phyloP scores from a whole-genome alignment of 2,329 filamentous ascomycete genomes.

The Plenodomus tracheiphilus region DNA sequence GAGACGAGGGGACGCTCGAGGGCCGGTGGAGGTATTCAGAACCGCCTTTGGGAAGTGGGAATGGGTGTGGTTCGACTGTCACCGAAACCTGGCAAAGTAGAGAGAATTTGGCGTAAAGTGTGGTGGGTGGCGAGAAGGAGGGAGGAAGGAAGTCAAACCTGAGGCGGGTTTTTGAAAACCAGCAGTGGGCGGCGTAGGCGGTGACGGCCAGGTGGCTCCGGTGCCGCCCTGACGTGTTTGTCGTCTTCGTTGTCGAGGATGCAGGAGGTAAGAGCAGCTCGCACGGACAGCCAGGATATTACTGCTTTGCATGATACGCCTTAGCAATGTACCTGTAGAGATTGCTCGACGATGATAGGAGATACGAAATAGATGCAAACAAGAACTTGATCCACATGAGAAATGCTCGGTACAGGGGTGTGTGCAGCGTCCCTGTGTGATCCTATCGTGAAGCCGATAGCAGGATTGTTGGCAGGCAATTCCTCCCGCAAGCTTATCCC shows the following conservation, averaged over 20 bases:
- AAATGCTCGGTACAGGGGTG: background rate
- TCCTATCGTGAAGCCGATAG: background rate
- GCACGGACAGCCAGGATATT: constrained; percentile 29
- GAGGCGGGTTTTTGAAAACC: constrained; percentile 11
- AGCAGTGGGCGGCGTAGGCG: constrained; percentile 2
- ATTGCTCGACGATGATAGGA: constrained; percentile 1
- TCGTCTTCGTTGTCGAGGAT: constrained; percentile 16
- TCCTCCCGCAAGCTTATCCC: too few relatives aligned
- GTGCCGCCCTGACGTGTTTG: constrained; percentile 7
- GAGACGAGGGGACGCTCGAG: background rate
- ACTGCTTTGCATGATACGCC: constrained; percentile 22
- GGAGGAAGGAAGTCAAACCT: constrained; percentile 8
- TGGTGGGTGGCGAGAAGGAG: constrained; percentile 3
- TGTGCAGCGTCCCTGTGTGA: background rate
- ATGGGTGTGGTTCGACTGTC: background rate
- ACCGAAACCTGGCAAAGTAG: background rate
- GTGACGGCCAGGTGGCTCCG: constrained; percentile 20
- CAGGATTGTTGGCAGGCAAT: background rate
- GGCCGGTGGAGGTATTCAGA: background rate
- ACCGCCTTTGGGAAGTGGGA: background rate
- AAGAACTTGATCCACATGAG: background rate
- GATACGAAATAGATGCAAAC: constrained; percentile 4
- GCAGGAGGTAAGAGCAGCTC: constrained; percentile 21
- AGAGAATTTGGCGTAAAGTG: constrained; percentile 1
- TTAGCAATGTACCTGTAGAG: constrained; percentile 22